These are phyloP conservation scores for Salvia hispanica DNA, from an alignment of 257 asterid genomes.

Conservation along the genomic window DNA sequence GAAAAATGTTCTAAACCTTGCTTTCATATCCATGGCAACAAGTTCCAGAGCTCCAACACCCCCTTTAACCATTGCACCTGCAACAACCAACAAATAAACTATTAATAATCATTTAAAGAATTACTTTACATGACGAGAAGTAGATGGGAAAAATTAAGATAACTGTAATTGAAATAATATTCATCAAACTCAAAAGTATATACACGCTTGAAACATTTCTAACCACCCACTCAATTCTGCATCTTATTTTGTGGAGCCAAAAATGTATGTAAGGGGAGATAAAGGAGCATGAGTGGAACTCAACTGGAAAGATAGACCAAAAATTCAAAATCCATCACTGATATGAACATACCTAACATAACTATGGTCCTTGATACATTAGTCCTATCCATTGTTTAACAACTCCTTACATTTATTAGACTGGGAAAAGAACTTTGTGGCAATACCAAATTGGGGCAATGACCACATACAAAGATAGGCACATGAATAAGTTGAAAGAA, in stretches of 20 bases:
- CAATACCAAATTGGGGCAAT: no score
- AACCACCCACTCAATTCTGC: slow-evolving; percentile 20
- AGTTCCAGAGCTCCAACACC: slow-evolving; percentile 99
- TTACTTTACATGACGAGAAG: slow-evolving; percentile 13
- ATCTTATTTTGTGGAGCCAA: not conserved
- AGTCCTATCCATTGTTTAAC: no score
- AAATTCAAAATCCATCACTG: slow-evolving; percentile 26
- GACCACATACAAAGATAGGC: no score
- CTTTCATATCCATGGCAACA: slow-evolving; percentile 99
- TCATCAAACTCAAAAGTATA: slow-evolving; percentile 2
- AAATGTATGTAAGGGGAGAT: not conserved
- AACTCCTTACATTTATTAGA: not conserved
- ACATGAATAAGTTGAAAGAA: slow-evolving; percentile 16
- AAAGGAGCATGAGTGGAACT: slow-evolving; percentile 23
- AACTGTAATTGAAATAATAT: slow-evolving; percentile 18
- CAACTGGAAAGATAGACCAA: slow-evolving; percentile 22
- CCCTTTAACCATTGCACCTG: slow-evolving; percentile 93
- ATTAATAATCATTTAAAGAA: slow-evolving; percentile 22
- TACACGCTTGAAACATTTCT: slow-evolving; percentile 13
- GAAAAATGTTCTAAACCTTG: slow-evolving; percentile 58
- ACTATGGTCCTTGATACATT: no score
- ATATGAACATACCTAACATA: slow-evolving; percentile 7
- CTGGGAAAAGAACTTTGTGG: slow-evolving; percentile 12
- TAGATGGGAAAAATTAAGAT: slow-evolving; percentile 13
- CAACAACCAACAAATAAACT: slow-evolving; percentile 29